Conservation (phyloP, 2,329 filamentous ascomycete genomes). For the Fusarium sp. region DNA sequence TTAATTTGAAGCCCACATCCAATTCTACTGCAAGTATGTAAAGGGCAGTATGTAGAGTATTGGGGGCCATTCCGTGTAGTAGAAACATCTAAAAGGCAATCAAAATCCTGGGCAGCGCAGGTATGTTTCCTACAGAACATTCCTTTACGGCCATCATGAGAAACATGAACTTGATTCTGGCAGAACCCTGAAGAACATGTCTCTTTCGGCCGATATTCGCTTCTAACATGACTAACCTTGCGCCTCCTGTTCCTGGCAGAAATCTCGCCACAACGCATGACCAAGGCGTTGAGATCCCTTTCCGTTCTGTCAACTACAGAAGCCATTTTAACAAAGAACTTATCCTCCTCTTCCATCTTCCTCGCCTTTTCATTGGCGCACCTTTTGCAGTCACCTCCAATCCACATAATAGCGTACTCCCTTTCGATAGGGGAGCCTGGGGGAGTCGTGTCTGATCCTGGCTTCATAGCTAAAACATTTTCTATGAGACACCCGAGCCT, state of each 20-base stretch:
- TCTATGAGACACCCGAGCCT: conserved; percentile 1
- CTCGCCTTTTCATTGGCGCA: background rate
- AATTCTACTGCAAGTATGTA: conserved; percentile 10
- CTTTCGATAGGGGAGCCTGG: background rate
- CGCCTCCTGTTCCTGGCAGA: background rate
- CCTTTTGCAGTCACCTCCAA: conserved; percentile 1
- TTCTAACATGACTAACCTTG: background rate
- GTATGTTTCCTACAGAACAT: conserved; percentile 36
- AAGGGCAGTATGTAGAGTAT: conserved; percentile 10
- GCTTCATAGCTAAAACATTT: background rate
- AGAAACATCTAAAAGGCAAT: conserved; percentile 25
- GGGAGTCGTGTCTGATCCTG: background rate
- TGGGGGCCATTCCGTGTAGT: background rate
- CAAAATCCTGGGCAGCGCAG: conserved; percentile 26
- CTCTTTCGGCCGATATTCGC: background rate
- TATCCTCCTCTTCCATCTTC: background rate
- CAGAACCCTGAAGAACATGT: conserved; percentile 25
- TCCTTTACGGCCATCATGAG: background rate
- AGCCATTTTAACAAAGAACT: background rate
- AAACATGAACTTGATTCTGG: background rate
- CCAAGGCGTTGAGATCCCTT: background rate
- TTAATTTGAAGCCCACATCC: conserved; percentile 3
- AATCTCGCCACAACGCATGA: background rate
- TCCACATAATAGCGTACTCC: background rate
- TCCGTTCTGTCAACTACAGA: background rate